Conservation (phyloP, 2,329 filamentous ascomycete species). For the Hypoxylon sp. region DNA sequence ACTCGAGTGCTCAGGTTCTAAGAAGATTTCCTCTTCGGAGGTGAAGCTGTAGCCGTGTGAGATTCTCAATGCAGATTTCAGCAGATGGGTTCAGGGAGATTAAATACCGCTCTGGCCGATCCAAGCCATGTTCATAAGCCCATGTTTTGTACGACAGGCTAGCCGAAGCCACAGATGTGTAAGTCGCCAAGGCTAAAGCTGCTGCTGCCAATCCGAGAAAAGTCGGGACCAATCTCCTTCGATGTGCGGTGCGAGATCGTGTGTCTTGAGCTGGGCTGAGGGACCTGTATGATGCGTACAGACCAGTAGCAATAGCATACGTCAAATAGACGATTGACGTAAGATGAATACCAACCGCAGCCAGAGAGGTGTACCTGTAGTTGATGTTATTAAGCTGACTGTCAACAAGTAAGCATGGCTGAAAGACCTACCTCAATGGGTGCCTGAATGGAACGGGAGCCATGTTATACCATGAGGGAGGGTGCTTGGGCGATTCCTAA, state of each 20-base stretch:
- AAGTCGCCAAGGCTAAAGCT: conserved; percentile 49
- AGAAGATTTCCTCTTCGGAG: conserved; percentile 48
- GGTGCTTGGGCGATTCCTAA: neutral
- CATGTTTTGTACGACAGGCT: conserved; percentile 56
- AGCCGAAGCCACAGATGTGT: conserved; percentile 50
- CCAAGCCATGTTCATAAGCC: conserved; percentile 55
- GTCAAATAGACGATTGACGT: conserved; percentile 51
- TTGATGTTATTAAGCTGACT: conserved; percentile 17
- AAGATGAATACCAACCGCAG: conserved; percentile 49
- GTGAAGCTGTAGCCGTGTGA: conserved; percentile 37
- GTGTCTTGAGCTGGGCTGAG: conserved; percentile 55
- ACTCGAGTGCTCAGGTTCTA: conserved; percentile 49
- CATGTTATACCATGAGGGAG: conserved; percentile 43
- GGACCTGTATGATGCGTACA: conserved; percentile 54
- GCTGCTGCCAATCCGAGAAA: conserved; percentile 53
- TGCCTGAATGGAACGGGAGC: conserved; percentile 50
- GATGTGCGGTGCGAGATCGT: conserved; percentile 52
- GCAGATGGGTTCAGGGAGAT: neutral
- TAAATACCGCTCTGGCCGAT: conserved; percentile 49
- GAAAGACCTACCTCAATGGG: conserved; percentile 45
- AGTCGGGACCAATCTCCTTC: conserved; percentile 51
- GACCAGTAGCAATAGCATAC: conserved; percentile 51
- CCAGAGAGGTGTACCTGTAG: conserved; percentile 52
- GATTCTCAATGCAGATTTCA: neutral
- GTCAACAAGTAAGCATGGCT: neutral